Base-by-base conservation (phyloP, 208 protist species). In the Trypanosoma caninum region DNA sequence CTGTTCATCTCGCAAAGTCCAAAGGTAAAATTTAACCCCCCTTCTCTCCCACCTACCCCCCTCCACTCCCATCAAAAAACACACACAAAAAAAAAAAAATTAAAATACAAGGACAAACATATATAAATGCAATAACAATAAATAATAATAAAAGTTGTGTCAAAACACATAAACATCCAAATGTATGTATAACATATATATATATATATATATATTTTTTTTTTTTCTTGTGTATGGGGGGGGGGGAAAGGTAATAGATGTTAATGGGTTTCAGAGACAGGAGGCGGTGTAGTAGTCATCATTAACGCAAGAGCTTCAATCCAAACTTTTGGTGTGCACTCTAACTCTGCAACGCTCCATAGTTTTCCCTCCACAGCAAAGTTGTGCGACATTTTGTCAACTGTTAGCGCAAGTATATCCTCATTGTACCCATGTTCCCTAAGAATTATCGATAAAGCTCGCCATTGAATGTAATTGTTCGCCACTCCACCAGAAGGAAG, bases 381-480 rank as follows among this genome's bases (percentile, higher is more conserved):
- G 25, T 45, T 28, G 37, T 41, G 50, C 28, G 54, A 30, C 5
- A 65, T 54, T 25, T 58, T 50, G 20, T 55, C 34, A 6, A 87
- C 82, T 3, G 48, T 58, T 23, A 89, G 57, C 7, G 60, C 37
- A 18, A 79, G 52, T 7, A 89, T 30, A 30, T 88, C 81, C 47
- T 88, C 82, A 10, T 54, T 64, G 60, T 78, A 75, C 23, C 80
- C 78, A 23, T 69, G 56, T 28, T 79, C 71, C 33, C 64, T 46
- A 16, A 82, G 51, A 5, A 77, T 37, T 28, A 65, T 54, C 7
- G 71, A 38, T 1, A 93, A 63, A 16, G 65, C 62, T 42, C 78
- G 78, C 79, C 82, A 93, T 57, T 88, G 85, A 13, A 70, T 37
- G 37, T 82, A 87, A 20, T 65, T 71, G 37, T 45, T 44, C 27